phyloP scores from a whole-genome alignment of 2,329 filamentous ascomycete genomes.

The Alternaria alternata region DNA sequence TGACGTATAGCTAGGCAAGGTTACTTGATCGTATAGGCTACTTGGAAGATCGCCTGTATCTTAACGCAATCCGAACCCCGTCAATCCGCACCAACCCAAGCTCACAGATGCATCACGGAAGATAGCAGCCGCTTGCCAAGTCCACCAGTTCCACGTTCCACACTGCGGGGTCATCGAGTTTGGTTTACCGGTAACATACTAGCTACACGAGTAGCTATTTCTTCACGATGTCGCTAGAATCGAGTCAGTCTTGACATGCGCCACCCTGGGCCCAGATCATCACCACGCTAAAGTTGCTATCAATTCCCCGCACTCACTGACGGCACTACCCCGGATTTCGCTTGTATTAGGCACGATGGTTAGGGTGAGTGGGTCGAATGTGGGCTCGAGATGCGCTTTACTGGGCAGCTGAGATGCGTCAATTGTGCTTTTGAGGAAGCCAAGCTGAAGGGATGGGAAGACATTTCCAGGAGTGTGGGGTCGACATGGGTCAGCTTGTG shows the following conservation, averaged over 20 bases:
- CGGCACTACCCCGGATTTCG: conserved; percentile 30
- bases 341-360: conserved; percentile 12
- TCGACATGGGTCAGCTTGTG: not conserved
- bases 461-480: conserved; percentile 15
- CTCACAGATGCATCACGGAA: not conserved
- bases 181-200: conserved; percentile 24
- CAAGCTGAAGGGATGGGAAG: conserved; percentile 16
- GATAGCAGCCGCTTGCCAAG: conserved; percentile 9
- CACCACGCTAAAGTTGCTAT: conserved; percentile 4
- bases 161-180: conserved; percentile 22
- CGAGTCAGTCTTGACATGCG: conserved; percentile 30
- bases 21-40: no score
- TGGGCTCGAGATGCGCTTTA: conserved; percentile 7
- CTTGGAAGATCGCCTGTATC: not conserved
- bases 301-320: conserved; percentile 38
- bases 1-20: not conserved
- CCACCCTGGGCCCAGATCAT: conserved; percentile 17
- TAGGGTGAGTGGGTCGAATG: conserved; percentile 9
- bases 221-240: conserved; percentile 8
- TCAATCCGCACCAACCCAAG: not conserved
- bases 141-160: not conserved
- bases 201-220: not conserved
- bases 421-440: not conserved
- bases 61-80: not conserved
- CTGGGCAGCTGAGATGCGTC: not conserved